Evolutionary conservation across 371 early-diverging fungal species (phyloP).

Genomic region (Caulochytrium protostelioides): DNA sequence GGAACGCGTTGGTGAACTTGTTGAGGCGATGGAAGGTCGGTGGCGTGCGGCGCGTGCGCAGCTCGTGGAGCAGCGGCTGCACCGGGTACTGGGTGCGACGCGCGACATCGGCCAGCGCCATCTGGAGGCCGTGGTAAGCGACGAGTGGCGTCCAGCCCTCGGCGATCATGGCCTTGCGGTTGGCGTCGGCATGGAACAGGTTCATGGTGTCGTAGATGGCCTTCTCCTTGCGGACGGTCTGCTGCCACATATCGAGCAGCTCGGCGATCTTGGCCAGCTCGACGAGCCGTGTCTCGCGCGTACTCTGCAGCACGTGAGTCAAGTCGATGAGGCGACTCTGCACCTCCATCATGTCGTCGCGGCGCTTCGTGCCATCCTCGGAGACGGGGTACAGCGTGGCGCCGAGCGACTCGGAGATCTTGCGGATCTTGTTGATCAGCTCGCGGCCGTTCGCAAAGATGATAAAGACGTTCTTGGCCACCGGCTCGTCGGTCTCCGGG

Average conservation of each 20-base stretch:
- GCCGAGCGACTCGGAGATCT: conserved; percentile 84
- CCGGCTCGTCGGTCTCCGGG: conserved; percentile 53
- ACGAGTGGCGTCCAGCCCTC: conserved; percentile 92
- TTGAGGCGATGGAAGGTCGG: conserved; percentile 94
- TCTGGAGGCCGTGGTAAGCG: conserved; percentile 51
- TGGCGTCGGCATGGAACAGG: conserved; percentile 72
- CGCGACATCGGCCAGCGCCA: conserved; percentile 59
- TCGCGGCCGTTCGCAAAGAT: conserved; percentile 91
- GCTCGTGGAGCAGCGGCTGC: conserved; percentile 61
- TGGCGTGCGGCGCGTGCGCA: conserved; percentile 60
- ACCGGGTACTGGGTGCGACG: conserved; percentile 64
- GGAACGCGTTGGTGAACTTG: conserved; percentile 91
- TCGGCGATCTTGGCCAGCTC: conserved; percentile 67
- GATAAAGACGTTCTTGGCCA: conserved; percentile 85
- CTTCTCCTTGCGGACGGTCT: conserved; percentile 85
- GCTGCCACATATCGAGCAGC: conserved; percentile 62
- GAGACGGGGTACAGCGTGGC: conserved; percentile 82
- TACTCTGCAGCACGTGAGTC: conserved; percentile 51
- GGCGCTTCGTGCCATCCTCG: conserved; percentile 56
- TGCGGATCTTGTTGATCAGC: conserved; percentile 66
- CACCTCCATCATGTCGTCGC: conserved; percentile 52
- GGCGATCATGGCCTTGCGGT: conserved; percentile 81
- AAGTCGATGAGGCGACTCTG: conserved; percentile 21
- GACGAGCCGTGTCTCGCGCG: conserved; percentile 52
- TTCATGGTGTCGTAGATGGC: conserved; percentile 92